These are phyloP conservation scores for Chlamydomonas reinhardtii DNA, from an alignment of 163 green algal genomes.

Conservation along the genomic window DNA sequence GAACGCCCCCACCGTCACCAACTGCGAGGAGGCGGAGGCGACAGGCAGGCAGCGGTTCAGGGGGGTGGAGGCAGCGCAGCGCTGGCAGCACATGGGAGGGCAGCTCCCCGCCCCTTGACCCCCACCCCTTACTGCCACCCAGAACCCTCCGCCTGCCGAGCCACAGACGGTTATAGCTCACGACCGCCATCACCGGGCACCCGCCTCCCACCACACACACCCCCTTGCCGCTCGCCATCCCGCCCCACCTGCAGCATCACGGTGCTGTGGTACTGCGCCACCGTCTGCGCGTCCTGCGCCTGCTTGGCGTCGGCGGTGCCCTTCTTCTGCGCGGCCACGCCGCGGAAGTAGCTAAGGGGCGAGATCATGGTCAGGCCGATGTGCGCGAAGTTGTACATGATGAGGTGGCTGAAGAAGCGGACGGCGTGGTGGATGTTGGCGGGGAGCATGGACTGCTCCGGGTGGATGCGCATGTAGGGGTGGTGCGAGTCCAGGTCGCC, in stretches of 20 bases:
- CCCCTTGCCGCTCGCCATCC: background rate
- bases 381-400: constrained; percentile 33
- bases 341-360: constrained; percentile 29
- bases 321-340: constrained; percentile 20
- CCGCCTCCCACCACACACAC: too few species aligned
- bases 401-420: background rate
- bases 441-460: constrained; percentile 11
- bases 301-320: constrained; percentile 1
- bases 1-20: background rate
- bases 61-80: background rate
- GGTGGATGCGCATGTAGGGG: constrained; percentile 45
- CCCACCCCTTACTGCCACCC: too few species aligned
- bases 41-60: background rate
- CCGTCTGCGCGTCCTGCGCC: constrained; percentile 24
- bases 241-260: constrained; percentile 22
- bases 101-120: too few species aligned
- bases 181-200: too few species aligned
- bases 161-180: too few species aligned
- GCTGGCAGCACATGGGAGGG: too few species aligned
- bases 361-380: constrained; percentile 28
- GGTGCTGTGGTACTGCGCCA: constrained; percentile 24
- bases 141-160: too few species aligned
- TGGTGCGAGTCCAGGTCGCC: constrained; percentile 40
- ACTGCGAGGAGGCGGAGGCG: background rate
- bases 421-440: constrained; percentile 10